Evolutionary conservation across 75 land plant genomes (phyloP).

Genomic region (Adiantum capillusveneris): DNA sequence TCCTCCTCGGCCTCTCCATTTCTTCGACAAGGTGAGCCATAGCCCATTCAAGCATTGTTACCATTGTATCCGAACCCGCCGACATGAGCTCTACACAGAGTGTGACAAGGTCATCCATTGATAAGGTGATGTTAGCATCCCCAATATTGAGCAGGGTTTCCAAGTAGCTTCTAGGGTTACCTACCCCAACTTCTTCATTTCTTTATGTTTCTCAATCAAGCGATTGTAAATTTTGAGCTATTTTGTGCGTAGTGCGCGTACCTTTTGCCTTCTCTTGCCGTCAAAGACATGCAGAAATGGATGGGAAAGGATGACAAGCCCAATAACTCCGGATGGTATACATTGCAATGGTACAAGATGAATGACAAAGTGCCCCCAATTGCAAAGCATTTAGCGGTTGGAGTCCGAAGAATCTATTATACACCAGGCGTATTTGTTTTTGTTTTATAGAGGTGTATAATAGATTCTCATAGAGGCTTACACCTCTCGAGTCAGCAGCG

Average conservation of each 20-base stretch:
- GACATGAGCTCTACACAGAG: constrained; percentile 30
- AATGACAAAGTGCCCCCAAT: too few relatives aligned
- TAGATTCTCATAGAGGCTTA: too few relatives aligned
- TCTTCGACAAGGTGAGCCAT: constrained; percentile 31
- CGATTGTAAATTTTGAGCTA: constrained; percentile 21
- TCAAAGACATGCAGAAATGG: neutral
- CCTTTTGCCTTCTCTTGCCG: neutral
- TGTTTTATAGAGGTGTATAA: too few relatives aligned
- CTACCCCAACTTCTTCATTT: neutral
- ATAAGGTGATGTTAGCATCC: too few relatives aligned
- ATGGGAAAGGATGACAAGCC: neutral
- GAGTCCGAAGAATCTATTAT: too few relatives aligned
- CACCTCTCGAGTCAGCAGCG: too few relatives aligned
- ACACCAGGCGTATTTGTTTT: too few relatives aligned
- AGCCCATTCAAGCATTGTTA: constrained; percentile 26
- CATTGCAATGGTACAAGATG: neutral
- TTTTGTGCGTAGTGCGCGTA: constrained; percentile 12
- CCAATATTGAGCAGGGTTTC: constrained; percentile 9
- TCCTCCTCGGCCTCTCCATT: too few relatives aligned
- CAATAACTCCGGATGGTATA: too few relatives aligned
- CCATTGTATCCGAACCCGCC: constrained; percentile 35
- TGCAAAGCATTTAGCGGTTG: too few relatives aligned
- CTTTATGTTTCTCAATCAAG: constrained; percentile 17
- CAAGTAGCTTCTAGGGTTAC: constrained; percentile 7
- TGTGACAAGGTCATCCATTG: constrained; percentile 3